Percentiles rank a stretch among this genome's conserved stretches.
Evolutionary conservation across 1,284 basidiomycete genomes (phyloP).

Genomic region (Mycosarcoma maydis): DNA sequence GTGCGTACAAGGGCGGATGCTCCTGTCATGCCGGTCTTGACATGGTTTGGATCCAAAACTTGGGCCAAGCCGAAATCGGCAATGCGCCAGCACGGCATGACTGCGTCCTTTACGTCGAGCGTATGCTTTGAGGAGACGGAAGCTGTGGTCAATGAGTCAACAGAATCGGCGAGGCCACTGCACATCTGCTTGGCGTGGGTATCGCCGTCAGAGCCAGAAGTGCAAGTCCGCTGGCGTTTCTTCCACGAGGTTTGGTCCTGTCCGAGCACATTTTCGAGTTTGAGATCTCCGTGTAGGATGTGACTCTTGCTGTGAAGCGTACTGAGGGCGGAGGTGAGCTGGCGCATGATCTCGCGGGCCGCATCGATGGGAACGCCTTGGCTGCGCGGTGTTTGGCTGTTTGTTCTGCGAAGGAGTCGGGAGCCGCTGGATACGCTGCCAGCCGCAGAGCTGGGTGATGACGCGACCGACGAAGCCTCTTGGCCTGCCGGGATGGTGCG

Average conservation of each 20-base stretch:
- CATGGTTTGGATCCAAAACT: slow-evolving; percentile 11
- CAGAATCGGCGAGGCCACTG: slow-evolving; percentile 12
- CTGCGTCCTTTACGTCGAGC: slow-evolving; percentile 65
- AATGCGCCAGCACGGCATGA: slow-evolving; percentile 69
- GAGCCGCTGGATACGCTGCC: slow-evolving; percentile 39
- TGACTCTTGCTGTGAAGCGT: slow-evolving; percentile 83
- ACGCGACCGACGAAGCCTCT: slow-evolving; percentile 22
- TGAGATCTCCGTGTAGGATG: slow-evolving; percentile 75
- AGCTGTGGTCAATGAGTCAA: slow-evolving; percentile 24
- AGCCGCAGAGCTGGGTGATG: slow-evolving; percentile 35
- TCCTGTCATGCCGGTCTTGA: slow-evolving; percentile 6
- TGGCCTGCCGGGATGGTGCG: slow-evolving; percentile 45
- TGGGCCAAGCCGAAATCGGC: slow-evolving; percentile 82
- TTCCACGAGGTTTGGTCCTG: slow-evolving; percentile 45
- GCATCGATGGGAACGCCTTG: slow-evolving; percentile 66
- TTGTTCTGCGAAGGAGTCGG: slow-evolving; percentile 28
- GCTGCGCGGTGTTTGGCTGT: slow-evolving; percentile 30
- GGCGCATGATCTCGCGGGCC: slow-evolving; percentile 86
- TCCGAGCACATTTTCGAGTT: slow-evolving; percentile 89
- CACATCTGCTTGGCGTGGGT: slow-evolving; percentile 20
- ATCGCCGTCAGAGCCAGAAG: slow-evolving; percentile 4
- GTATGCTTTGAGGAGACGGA: slow-evolving; percentile 67
- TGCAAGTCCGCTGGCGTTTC: slow-evolving; percentile 31
- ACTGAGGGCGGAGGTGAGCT: slow-evolving; percentile 84
- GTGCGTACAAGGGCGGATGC: slow-evolving; percentile 33